Evolutionary conservation across 345 rosid genomes (phyloP).

Genomic region (Salix dunnii): DNA sequence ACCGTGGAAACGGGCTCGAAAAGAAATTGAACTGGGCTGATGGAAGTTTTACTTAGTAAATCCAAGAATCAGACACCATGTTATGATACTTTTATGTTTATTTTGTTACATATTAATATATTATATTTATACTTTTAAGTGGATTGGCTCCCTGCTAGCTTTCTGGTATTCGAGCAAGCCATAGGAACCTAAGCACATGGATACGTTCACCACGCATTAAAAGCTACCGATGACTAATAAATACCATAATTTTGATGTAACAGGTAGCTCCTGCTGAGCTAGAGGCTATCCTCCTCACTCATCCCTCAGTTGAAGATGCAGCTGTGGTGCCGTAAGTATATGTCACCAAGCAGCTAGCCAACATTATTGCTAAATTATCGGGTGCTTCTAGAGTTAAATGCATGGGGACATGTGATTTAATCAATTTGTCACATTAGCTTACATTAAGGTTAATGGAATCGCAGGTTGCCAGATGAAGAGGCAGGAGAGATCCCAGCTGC

Average conservation of each 20-base stretch:
- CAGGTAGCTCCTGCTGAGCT: constrained; percentile 95
- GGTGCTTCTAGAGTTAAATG: too few relatives aligned
- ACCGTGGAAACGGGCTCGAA: too few relatives aligned
- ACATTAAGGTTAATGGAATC: not conserved
- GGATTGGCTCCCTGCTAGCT: too few relatives aligned
- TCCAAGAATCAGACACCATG: too few relatives aligned
- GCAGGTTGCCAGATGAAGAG: constrained; percentile 83
- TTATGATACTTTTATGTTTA: not conserved
- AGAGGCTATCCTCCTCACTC: constrained; percentile 71
- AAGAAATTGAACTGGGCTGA: too few relatives aligned
- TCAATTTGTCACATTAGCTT: too few relatives aligned
- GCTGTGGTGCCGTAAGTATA: constrained; percentile 84
- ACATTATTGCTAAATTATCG: too few relatives aligned
- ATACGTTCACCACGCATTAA: too few relatives aligned
- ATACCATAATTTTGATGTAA: not conserved
- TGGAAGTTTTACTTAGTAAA: too few relatives aligned
- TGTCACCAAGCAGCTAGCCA: not conserved
- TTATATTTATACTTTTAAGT: not conserved
- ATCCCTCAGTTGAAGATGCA: constrained; percentile 74
- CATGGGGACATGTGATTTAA: too few relatives aligned
- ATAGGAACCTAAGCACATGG: too few relatives aligned
- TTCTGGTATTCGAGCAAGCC: too few relatives aligned
- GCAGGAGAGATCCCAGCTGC: constrained; percentile 95
- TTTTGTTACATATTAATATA: not conserved
- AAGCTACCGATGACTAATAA: not conserved